Percentiles rank a stretch among this genome's conserved stretches.
These are phyloP conservation scores for Cephalotrichum gorgonifer DNA, from an alignment of 2,329 filamentous ascomycete genomes.

Conservation along the genomic window DNA sequence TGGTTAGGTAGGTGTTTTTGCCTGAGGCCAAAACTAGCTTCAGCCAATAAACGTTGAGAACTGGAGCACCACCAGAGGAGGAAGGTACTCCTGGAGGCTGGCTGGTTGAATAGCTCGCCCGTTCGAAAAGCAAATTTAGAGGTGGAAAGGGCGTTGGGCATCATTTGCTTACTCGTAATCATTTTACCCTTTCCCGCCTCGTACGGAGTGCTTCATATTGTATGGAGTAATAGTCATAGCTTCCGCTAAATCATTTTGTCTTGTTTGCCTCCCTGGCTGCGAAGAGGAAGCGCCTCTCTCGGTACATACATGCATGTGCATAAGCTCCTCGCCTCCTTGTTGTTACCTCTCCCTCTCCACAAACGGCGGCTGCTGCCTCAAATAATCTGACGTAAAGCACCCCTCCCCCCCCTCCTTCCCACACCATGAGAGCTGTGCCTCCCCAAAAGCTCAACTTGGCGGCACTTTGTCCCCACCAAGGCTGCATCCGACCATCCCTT, in stretches of 20 bases:
- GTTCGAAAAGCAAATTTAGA: not conserved
- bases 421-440: not conserved
- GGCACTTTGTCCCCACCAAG: not conserved
- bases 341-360: not conserved
- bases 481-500: not conserved
- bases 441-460: not conserved
- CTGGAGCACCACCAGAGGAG: slow-evolving; percentile 1
- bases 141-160: not conserved
- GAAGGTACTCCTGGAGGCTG: not conserved
- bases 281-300: no score
- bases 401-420: not conserved
- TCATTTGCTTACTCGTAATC: no score
- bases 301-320: not conserved
- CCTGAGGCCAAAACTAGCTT: not conserved
- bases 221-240: no score
- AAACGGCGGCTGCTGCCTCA: not conserved
- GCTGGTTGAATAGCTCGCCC: not conserved
- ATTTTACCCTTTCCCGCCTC: no score
- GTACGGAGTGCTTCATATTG: no score
- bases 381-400: not conserved
- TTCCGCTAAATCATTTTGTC: no score
- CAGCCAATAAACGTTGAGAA: slow-evolving; percentile 4
- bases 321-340: not conserved
- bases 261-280: no score
- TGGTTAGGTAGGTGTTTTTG: not conserved